Evolutionary conservation across 1,284 basidiomycete genomes (phyloP), one percentile per base, ranked within the genome.

Genomic region (Omphalotus olearius): DNA sequence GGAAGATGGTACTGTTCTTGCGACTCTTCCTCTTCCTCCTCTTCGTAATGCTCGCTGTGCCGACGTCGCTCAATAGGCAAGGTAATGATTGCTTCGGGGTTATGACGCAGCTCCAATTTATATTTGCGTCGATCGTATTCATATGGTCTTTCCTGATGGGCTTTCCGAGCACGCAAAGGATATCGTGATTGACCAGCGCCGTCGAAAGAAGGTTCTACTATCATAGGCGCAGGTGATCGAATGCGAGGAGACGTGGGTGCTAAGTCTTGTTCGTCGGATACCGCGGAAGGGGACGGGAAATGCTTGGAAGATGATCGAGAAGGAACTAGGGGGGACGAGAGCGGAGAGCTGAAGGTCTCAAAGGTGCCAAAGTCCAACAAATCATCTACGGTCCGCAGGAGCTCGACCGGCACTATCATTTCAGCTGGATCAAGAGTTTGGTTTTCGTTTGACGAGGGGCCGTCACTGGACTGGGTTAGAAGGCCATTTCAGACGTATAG

Each of bases 51-150:
- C 13, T 64, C 61, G n/a, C 57, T 60, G 37, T 59, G 60, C 36
- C 56, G 60, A 40, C 53, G 53, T n/a, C 56, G 59, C 16, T 35
- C 48, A 17, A 43, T 14, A 36, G 42, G 41, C 4, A 40, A 35
- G n/a, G 26, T 79, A 38, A 85, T 70, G 38, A 85, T 77, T 3
- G 82, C 82, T 23, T 85, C 83, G 5, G 82, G 82, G 54, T 73
- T 73, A 4, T 62, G 54, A 33, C 67, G 68, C 49, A 85, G 60
- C 33, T 73, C 69, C 13, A 63, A 62, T 47, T 75, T 72, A 61
- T 85, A 85, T 41, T 66, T 41, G 13, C 69, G 47, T 44, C 73
- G 67, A 49, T 85, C 82, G 28, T 72, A 70, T 4, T 69, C 69
- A 55, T 80, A 85, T 3, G 83, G 83, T 35, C 73, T 73, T 20